Conservation (phyloP, 2,329 filamentous ascomycete genomes). For the Fusarium luffae region DNA sequence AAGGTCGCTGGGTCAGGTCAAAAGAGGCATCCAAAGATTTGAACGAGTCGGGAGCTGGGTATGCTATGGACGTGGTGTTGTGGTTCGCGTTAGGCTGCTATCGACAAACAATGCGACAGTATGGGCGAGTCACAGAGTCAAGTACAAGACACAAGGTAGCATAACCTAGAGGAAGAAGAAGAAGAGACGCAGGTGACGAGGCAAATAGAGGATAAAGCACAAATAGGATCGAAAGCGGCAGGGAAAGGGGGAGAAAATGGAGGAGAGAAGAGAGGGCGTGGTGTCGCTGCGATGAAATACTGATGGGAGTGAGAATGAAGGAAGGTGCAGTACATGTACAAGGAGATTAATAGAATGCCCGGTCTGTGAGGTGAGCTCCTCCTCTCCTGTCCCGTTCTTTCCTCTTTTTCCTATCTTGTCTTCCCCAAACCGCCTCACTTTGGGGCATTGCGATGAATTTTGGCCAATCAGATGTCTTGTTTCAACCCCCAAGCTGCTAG, state of each 20-base stretch:
- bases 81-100: conserved; percentile 15
- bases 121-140: conserved; percentile 8
- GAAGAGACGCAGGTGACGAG: conserved; percentile 1
- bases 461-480: conserved; percentile 20
- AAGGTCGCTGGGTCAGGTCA: background rate
- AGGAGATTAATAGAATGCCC: background rate
- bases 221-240: conserved; percentile 17
- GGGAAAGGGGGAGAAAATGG: conserved; percentile 7
- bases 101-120: background rate
- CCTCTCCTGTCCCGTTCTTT: background rate
- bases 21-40: background rate
- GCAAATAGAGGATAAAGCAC: conserved; percentile 14
- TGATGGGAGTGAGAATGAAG: background rate
- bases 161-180: background rate
- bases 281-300: conserved; percentile 8
- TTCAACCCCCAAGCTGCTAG: conserved; percentile 35
- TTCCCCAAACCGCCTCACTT: conserved; percentile 32
- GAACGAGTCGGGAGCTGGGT: conserved; percentile 5
- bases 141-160: background rate
- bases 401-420: conserved; percentile 3
- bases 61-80: conserved; percentile 1
- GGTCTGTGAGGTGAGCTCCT: background rate
- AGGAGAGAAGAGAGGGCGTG: conserved; percentile 8
- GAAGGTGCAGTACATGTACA: conserved; percentile 1
- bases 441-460: conserved; percentile 23